Evolutionary conservation across 495 filamentous ascomycete species (phyloP), one percentile per base, ranked within the genome.

Genomic region (Margaritispora aquatica): DNA sequence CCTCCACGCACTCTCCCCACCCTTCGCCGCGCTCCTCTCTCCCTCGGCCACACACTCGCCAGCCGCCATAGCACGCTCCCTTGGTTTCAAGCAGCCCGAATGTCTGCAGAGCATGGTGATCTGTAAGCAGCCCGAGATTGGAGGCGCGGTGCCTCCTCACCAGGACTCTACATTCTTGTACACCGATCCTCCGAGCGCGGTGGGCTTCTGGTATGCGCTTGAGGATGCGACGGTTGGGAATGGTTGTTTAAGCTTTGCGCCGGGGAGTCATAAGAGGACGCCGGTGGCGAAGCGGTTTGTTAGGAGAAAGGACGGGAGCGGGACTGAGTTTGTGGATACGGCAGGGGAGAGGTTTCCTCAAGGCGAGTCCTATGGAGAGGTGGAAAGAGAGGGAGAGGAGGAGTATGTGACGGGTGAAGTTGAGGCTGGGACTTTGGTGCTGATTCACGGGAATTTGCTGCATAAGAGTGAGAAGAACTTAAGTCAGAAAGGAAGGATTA

Each of bases 91-190:
- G 0, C 86, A 94, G 66, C 91, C 94, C 0, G 61, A 74, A 20
- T 74, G 71, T 54, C 76, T 98, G 59, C 94, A 98, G 76, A 92
- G 87, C 65, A 98, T 98, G 94, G 80, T 97, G 8, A 98, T 98
- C 62, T 96, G 90, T 80, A 98, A 98, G 69, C 94, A 97, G 73
- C 93, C 94, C 8, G 88, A 92, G 69, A 97, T 98, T 34, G 94
- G 94, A 22, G 94, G 88, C 17, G 83, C 85, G 0, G 94, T 97
- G 36, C 89, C 83, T 1, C 79, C 88, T 17, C 94, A 98, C 70
- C 92, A 95, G 69, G 94, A 97, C 73, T 87, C 80, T 53, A 90
- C 91, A 13, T 98, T 97, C 65, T 61, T 98, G 54, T 98, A 97
- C 68, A 97, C 94, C 11, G 75, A 91, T 60, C 90, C 94, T 51